A percentile compares a stretch with the other conserved stretches of the same genome.
Conservation (phyloP, 495 filamentous ascomycete genomes). For the Xylaria venustula region DNA sequence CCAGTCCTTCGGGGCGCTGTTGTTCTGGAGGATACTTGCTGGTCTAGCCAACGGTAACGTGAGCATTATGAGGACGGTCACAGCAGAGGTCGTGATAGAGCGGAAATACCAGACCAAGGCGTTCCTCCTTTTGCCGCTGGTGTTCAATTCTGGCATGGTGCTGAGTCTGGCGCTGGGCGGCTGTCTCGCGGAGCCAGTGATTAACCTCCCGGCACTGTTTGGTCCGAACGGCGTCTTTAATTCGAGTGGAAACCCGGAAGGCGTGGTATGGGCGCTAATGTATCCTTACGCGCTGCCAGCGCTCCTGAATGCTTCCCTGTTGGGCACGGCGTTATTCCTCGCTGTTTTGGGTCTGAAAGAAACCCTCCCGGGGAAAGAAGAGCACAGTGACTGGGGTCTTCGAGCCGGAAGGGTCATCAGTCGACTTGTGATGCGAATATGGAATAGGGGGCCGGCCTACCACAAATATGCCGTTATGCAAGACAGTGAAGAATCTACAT, state of each 20-base stretch:
- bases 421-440: slow-evolving; percentile 31
- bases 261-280: slow-evolving; percentile 29
- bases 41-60: slow-evolving; percentile 77
- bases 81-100: slow-evolving; percentile 65
- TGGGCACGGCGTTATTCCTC: slow-evolving; percentile 23
- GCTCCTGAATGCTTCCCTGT: slow-evolving; percentile 25
- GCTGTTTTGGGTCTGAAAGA: slow-evolving; percentile 22
- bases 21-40: slow-evolving; percentile 65
- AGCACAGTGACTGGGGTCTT: slow-evolving; percentile 29
- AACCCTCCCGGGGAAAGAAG: slow-evolving; percentile 29
- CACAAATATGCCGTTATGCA: slow-evolving; percentile 18
- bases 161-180: slow-evolving; percentile 57
- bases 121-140: slow-evolving; percentile 78
- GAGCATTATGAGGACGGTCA: slow-evolving; percentile 78
- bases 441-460: background rate
- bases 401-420: slow-evolving; percentile 9
- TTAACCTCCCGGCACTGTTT: slow-evolving; percentile 63
- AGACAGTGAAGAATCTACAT: slow-evolving; percentile 15
- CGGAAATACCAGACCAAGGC: slow-evolving; percentile 69
- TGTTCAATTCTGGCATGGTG: slow-evolving; percentile 74
- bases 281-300: slow-evolving; percentile 43
- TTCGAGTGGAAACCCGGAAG: slow-evolving; percentile 23
- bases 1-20: slow-evolving; percentile 63
- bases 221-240: slow-evolving; percentile 48
- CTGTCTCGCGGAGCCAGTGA: slow-evolving; percentile 67